Percentiles rank a stretch among this genome's conserved stretches.
phyloP scores from a whole-genome alignment of 202 grass and related monocot species.

The Carex sylvatica region DNA sequence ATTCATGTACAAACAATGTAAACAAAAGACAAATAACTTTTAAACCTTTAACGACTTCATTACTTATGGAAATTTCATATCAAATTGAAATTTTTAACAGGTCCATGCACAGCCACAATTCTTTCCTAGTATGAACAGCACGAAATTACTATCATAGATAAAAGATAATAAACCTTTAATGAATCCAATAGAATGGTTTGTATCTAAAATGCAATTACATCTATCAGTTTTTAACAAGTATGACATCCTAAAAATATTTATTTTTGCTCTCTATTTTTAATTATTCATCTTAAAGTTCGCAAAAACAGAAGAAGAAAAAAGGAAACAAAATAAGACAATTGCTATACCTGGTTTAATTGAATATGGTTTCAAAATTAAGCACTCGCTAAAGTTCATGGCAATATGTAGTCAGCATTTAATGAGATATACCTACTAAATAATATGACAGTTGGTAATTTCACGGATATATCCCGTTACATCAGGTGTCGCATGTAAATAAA shows the following conservation, averaged over 20 bases:
- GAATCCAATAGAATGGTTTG: not conserved
- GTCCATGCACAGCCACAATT: not conserved
- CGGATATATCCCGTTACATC: not conserved
- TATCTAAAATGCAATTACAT: not conserved
- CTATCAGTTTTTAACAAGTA: not conserved
- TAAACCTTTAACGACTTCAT: not conserved
- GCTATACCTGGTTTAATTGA: not conserved
- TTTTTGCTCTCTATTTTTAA: conserved; percentile 1
- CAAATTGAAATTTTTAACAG: not conserved
- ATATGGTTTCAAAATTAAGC: not conserved
- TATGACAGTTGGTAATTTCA: not conserved
- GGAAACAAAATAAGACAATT: not conserved
- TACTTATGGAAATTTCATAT: not conserved
- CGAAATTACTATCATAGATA: not conserved
- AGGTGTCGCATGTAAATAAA: not conserved
- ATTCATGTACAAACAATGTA: not conserved
- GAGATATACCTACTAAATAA: not conserved
- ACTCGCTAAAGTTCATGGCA: not conserved
- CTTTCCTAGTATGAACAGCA: not conserved
- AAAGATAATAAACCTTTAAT: not conserved
- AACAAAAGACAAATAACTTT: not conserved
- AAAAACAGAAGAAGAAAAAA: not conserved
- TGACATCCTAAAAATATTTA: not conserved
- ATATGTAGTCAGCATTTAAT: conserved; percentile 10
- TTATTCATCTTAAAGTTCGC: not conserved